Evolutionary conservation across 148 eudicot species (phyloP).

Genomic region (Camellia japonica): DNA sequence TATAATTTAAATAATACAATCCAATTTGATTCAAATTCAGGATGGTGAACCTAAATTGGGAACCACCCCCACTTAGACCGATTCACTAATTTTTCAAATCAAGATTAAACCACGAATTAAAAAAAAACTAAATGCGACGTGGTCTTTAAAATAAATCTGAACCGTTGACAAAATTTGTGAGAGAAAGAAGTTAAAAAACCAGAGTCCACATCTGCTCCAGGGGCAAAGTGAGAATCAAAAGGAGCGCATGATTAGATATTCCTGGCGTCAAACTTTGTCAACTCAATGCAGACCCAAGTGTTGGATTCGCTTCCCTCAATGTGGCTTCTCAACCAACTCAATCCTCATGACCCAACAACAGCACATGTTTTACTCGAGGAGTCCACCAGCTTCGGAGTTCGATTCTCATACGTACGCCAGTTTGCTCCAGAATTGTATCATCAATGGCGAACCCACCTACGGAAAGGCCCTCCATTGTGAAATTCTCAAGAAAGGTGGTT

Average conservation of each 20-base stretch:
- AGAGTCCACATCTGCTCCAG: too few relatives aligned
- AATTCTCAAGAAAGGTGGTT: conserved; percentile 53
- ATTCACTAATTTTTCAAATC: too few relatives aligned
- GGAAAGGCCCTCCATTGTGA: conserved; percentile 63
- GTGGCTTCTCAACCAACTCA: conserved; percentile 6
- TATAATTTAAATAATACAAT: too few relatives aligned
- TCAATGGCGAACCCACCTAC: conserved; percentile 16
- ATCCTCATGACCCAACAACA: neutral
- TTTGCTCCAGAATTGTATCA: conserved; percentile 50
- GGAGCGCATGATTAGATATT: conserved; percentile 12
- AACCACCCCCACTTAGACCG: too few relatives aligned
- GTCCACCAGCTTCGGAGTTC: conserved; percentile 21
- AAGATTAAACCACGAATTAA: too few relatives aligned
- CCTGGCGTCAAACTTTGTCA: neutral
- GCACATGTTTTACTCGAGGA: neutral
- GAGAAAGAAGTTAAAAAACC: too few relatives aligned
- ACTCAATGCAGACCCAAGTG: conserved; percentile 12
- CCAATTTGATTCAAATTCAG: too few relatives aligned
- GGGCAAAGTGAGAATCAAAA: neutral
- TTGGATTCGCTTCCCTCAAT: neutral
- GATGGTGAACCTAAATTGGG: too few relatives aligned
- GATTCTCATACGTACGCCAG: conserved; percentile 41
- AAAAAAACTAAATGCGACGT: too few relatives aligned
- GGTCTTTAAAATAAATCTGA: too few relatives aligned
- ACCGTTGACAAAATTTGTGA: too few relatives aligned